Base-by-base conservation (phyloP, 2,329 filamentous ascomycete species). In the Claviceps humidiphila region DNA sequence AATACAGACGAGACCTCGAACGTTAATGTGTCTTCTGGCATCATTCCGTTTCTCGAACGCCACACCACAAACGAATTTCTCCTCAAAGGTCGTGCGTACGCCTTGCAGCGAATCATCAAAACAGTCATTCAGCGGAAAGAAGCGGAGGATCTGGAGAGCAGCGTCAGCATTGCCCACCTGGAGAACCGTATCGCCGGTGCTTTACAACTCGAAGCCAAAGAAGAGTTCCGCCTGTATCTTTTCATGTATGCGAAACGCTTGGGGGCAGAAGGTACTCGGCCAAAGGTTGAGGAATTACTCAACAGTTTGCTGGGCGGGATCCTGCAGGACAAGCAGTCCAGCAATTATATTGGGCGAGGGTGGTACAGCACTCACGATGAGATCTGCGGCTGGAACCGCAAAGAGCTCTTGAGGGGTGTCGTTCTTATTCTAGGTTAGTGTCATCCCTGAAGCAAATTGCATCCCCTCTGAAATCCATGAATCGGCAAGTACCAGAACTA, bases 191-290 rank as follows among this genome's bases (percentile, higher is more conserved):
- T 98, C 46, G 91, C 93, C 2, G 94, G 89, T 4, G 88, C 93
- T 0, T 71, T 94, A 63, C 85, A 88, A 54, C 73, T 98, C 1
- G 87, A 85, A 3, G 85, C 93, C 0, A 85, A 82, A 60, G 90
- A 97, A 54, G 93, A 98, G 65, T 98, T 97, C 70, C 82, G 89
- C 53, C 75, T 95, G 1, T 97, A 97, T 63, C 73, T 98, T n/a
- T 85, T 89, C 62, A 97, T 97, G 89, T 98, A 98, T 63, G 91
- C 90, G 3, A 97, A 96, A 71, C 83, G 93, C 0, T 79, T 98
- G 5, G 93, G 93, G 1, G 89, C 89, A 0, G 94, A 98, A 66
- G 89, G 89, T 0, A 72, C 91, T 50, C 82, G 85, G 59, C 77
- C 81, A 53, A 98, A 98, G 70, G 89, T 96, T 2, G 91, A 97